Conservation (phyloP, 805 yeast species). For the Saccharomycopsis sp. region DNA sequence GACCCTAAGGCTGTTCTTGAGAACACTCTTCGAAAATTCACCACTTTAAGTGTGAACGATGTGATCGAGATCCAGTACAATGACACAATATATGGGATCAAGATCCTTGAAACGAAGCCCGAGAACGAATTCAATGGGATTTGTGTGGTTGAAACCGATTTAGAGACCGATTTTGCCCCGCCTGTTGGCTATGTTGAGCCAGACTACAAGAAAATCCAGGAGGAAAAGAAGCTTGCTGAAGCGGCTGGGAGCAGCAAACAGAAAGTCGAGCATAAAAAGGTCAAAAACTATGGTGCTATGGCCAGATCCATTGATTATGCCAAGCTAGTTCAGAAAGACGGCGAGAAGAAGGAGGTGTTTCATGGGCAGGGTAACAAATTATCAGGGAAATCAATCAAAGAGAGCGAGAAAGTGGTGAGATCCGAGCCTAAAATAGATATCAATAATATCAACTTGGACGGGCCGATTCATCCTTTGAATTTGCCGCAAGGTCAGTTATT, state of each 20-base stretch:
- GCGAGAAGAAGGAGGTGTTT: slow-evolving; percentile 30
- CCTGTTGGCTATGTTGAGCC: slow-evolving; percentile 98
- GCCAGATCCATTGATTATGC: slow-evolving; percentile 37
- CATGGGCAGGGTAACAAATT: slow-evolving; percentile 64
- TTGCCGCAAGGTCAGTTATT: slow-evolving; percentile 84
- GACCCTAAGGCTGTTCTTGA: slow-evolving; percentile 97
- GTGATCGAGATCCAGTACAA: slow-evolving; percentile 81
- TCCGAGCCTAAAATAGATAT: slow-evolving; percentile 27
- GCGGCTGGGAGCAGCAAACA: slow-evolving; percentile 19
- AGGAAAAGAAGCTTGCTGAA: slow-evolving; percentile 31
- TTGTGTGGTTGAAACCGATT: slow-evolving; percentile 94
- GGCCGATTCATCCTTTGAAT: slow-evolving; percentile 59
- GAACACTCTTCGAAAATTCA: slow-evolving; percentile 82
- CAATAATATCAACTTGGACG: slow-evolving; percentile 44
- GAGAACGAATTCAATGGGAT: slow-evolving; percentile 58
- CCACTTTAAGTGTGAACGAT: slow-evolving; percentile 80
- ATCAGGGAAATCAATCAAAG: slow-evolving; percentile 48
- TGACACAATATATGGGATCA: slow-evolving; percentile 67
- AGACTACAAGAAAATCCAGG: slow-evolving; percentile 40
- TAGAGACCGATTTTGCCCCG: slow-evolving; percentile 96
- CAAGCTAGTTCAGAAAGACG: slow-evolving; percentile 16
- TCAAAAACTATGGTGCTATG: slow-evolving; percentile 48
- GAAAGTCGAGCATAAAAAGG: slow-evolving; percentile 4
- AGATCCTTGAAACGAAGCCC: slow-evolving; percentile 83
- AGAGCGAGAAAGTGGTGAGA: slow-evolving; percentile 12